Conservation (phyloP, 352 stramenopile species). For the Vaucheria bursata region DNA sequence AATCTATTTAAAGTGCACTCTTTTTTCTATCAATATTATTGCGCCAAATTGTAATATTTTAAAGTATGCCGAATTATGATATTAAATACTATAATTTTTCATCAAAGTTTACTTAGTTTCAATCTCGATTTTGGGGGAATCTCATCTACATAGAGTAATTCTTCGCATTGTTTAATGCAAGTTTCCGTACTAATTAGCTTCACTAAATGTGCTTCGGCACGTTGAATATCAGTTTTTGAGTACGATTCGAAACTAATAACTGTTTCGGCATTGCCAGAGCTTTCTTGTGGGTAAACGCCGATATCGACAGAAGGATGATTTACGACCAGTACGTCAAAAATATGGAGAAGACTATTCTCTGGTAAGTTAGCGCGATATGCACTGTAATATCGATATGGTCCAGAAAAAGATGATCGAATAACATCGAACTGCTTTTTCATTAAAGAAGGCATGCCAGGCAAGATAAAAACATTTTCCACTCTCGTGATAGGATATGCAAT, state of each 20-base stretch:
- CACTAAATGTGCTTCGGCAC: not conserved
- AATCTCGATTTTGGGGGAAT: too few relatives aligned
- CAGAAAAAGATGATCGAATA: not conserved
- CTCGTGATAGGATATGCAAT: not conserved
- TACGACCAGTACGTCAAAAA: not conserved
- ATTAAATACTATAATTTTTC: too few relatives aligned
- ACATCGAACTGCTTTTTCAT: not conserved
- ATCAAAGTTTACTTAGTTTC: too few relatives aligned
- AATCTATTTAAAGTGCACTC: too few relatives aligned
- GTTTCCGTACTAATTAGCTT: too few relatives aligned
- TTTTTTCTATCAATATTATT: too few relatives aligned
- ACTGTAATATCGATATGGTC: not conserved
- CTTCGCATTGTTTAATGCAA: too few relatives aligned
- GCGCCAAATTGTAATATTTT: too few relatives aligned
- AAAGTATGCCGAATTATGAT: too few relatives aligned
- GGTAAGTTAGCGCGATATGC: not conserved
- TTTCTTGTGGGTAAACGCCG: not conserved
- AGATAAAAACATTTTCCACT: conserved; percentile 1
- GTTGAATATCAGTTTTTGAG: not conserved
- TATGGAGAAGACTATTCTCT: not conserved
- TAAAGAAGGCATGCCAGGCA: not conserved
- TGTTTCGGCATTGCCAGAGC: not conserved
- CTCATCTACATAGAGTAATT: too few relatives aligned
- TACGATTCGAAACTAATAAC: not conserved
- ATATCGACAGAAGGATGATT: not conserved